Evolutionary conservation across 2,329 filamentous ascomycete species (phyloP), one percentile per base, ranked within the genome.

Genomic region (Cercospora zeina): DNA sequence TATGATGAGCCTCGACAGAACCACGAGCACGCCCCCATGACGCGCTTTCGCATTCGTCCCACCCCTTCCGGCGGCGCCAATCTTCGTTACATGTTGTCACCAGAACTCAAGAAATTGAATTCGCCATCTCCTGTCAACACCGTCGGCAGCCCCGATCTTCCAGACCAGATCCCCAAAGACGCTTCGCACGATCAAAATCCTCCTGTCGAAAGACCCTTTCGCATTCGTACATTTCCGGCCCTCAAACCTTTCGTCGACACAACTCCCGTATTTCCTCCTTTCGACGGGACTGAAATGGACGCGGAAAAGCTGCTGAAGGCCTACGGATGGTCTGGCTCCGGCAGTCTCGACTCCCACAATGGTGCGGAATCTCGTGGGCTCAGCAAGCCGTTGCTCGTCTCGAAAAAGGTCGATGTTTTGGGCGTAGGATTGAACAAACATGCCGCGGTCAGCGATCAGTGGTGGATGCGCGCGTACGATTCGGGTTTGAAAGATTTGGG

Each of bases 381-480:
- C 59, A 86, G 87, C 27, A 90, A 89, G 69, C 93, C 93, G 4
- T 83, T 97, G 30, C 86, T 96, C 37, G 84, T 96, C 61, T 87
- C 89, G 62, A 88, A 90, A 70, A 96, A 96, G 77, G 83, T 88
- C 70, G 89, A 96, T 75, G 89, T 84, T 30, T 82, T 90, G 58
- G 93, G 93, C 24, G 81, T 97, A 4, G 93, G 93, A 59, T 87
- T 90, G 73, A 91, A 90, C 75, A 85, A 85, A 67, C 83, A 83
- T 61, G 76, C 80, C 61, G 81, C 81, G 30, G 81, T 84, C 33
- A 82, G 83, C 69, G 93, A 97, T 73, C 92, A 96, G 75, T 99
- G 95, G 95, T 99, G 95, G 95, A 83, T 96, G 77, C 89, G 91
- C 62, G 95, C 95, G 10, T 97, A 96, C 69, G 93, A 97, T 77